A percentile compares a stretch with the other conserved stretches of the same genome.
Conservation (phyloP, 208 protist species). For the Plasmodiophora brassicae region DNA sequence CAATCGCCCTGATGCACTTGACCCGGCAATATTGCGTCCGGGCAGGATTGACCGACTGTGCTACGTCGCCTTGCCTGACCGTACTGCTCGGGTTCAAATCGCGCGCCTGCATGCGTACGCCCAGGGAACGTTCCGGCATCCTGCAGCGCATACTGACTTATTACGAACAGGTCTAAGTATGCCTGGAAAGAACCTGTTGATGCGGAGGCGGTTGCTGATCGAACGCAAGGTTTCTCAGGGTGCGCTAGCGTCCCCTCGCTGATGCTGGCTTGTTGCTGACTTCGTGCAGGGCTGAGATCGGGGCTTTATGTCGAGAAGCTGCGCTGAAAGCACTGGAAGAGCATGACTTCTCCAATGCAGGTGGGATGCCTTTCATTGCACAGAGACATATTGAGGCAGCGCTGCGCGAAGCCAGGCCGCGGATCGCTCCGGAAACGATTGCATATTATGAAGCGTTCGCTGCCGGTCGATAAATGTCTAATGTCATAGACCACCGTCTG, state of each 20-base stretch:
- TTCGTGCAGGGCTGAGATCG: slow-evolving; percentile 90
- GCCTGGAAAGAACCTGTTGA: slow-evolving; percentile 58
- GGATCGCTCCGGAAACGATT: not conserved
- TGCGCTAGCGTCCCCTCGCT: no score
- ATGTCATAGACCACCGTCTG: not conserved
- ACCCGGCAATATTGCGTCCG: slow-evolving; percentile 90
- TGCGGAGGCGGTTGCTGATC: slow-evolving; percentile 43
- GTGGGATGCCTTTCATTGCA: not conserved
- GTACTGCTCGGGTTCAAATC: slow-evolving; percentile 66
- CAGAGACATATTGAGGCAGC: not conserved
- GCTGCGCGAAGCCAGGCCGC: slow-evolving; percentile 16
- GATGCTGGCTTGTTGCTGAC: no score
- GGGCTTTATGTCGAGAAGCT: slow-evolving; percentile 83
- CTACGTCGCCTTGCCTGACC: slow-evolving; percentile 78
- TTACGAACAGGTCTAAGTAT: slow-evolving; percentile 69
- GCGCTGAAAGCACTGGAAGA: slow-evolving; percentile 85
- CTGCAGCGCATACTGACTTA: slow-evolving; percentile 48
- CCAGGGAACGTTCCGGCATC: not conserved
- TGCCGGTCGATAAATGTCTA: not conserved
- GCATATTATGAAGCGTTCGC: slow-evolving; percentile 37
- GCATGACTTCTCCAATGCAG: slow-evolving; percentile 32
- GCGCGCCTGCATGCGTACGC: not conserved
- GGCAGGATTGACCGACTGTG: slow-evolving; percentile 86
- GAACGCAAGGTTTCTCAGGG: slow-evolving; percentile 79
- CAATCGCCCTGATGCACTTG: slow-evolving; percentile 93